phyloP scores from a whole-genome alignment of 805 yeast genomes.

The Candida qinlingensis region DNA sequence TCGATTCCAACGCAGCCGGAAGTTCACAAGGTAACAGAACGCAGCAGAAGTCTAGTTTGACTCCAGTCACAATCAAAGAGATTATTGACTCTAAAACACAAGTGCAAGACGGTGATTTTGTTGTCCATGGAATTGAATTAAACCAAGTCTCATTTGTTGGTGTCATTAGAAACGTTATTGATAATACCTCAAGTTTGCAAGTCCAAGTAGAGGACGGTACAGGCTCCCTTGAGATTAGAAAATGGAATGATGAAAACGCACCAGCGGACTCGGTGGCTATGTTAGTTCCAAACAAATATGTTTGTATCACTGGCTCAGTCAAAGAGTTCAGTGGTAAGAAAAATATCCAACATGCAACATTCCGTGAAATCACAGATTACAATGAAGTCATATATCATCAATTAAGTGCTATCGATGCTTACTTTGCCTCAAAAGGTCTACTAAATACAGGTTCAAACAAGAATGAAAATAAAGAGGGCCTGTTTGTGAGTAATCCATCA shows the following conservation, averaged over 20 bases:
- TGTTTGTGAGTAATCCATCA: slow-evolving; percentile 41
- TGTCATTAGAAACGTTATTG: slow-evolving; percentile 58
- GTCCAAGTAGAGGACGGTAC: slow-evolving; percentile 77
- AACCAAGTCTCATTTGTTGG: slow-evolving; percentile 65
- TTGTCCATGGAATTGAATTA: slow-evolving; percentile 52
- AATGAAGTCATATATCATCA: slow-evolving; percentile 67
- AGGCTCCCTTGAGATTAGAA: slow-evolving; percentile 57
- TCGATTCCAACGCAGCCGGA: slow-evolving; percentile 28
- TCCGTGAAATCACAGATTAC: slow-evolving; percentile 53
- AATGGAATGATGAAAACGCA: slow-evolving; percentile 50
- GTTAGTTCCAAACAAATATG: slow-evolving; percentile 47
- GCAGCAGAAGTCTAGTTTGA: slow-evolving; percentile 34
- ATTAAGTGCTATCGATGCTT: slow-evolving; percentile 55
- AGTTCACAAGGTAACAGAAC: slow-evolving; percentile 28
- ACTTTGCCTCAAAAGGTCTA: slow-evolving; percentile 49
- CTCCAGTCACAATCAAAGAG: slow-evolving; percentile 74
- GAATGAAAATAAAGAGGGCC: slow-evolving; percentile 19
- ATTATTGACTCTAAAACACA: slow-evolving; percentile 53
- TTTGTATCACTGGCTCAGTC: slow-evolving; percentile 50
- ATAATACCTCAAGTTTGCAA: slow-evolving; percentile 49
- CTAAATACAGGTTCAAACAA: slow-evolving; percentile 13
- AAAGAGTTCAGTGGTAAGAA: slow-evolving; percentile 60
- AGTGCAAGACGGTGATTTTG: slow-evolving; percentile 65
- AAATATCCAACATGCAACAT: slow-evolving; percentile 57
- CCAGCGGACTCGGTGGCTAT: slow-evolving; percentile 31